Conservation (phyloP, 2,329 filamentous ascomycete species). For the Aspergillus vadensis region DNA sequence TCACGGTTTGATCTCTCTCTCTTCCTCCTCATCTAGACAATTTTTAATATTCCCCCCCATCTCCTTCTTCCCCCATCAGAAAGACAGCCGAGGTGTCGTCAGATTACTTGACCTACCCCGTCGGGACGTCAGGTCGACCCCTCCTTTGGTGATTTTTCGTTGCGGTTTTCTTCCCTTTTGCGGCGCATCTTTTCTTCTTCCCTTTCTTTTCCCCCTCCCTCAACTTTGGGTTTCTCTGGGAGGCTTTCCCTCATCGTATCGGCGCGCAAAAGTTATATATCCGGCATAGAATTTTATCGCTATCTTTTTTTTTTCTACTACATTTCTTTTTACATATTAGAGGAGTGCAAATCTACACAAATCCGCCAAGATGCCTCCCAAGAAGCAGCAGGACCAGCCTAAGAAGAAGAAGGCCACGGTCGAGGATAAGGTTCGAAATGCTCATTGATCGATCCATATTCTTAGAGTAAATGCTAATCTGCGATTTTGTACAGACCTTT, state of each 20-base stretch:
- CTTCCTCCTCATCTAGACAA: not conserved
- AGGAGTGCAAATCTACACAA: constrained; percentile 10
- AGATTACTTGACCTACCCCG: not conserved
- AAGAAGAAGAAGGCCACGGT: constrained; percentile 59
- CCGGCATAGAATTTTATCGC: not conserved
- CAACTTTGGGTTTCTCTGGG: not conserved
- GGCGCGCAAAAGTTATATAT: not conserved
- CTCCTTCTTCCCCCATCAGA: too few species aligned
- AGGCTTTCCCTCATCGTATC: constrained; percentile 1
- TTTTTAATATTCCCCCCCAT: too few species aligned
- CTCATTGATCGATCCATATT: constrained; percentile 14
- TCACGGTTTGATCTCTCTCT: not conserved
- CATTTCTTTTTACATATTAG: constrained; percentile 12
- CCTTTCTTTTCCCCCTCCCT: not conserved
- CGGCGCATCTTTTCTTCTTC: constrained; percentile 3
- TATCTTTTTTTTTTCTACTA: not conserved
- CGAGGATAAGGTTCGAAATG: constrained; percentile 70
- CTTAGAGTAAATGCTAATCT: constrained; percentile 12
- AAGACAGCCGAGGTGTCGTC: constrained; percentile 1
- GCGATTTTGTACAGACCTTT: constrained; percentile 65
- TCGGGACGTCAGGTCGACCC: constrained; percentile 3
- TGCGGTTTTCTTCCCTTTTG: constrained; percentile 1
- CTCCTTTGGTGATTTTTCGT: constrained; percentile 9
- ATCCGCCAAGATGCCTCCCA: constrained; percentile 50
- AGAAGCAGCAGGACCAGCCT: constrained; percentile 47